Base-by-base conservation (phyloP, 1,284 basidiomycete species). In the Paramarasmius palmivorus region DNA sequence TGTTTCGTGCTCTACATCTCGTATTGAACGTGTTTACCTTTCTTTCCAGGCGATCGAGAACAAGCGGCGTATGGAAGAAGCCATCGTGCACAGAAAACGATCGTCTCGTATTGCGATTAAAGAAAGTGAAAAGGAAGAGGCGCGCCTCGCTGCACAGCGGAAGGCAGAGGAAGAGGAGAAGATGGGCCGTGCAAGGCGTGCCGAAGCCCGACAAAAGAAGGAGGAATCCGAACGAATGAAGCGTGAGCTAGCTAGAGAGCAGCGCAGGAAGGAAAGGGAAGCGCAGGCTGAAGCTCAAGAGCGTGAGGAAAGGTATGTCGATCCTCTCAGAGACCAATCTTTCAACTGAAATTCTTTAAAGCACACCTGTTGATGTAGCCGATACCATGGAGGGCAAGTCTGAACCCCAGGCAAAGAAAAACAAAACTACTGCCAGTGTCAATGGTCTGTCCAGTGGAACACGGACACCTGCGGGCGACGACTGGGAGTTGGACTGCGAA, bases 401-500 rank as follows among this genome's bases (percentile, higher is more conserved):
- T 22, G 5, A 42, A 22, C 19, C 15, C 19, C 37, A 17, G 36
- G 38, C 34, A 25, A 32, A 37, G 32, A 26, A 14, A 5, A 37
- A 29, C 8, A 40, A 51, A 29, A 19, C 26, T 17, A 19, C 23
- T 19, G 15, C 38, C 25, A 12, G 42, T 41, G 15, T 49, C 29
- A 57, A 44, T n/a, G 57, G 57, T 20, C 47, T 48, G 37, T 61
- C 63, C 17, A 76, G 71, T 56, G 77, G 78, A 34, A 68, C 76
- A 15, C 77, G 75, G 42, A 78, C 75, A 29, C 77, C 78, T 48
- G 68, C 68, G 50, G 67, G 75, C 17, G 86, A 84, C 49, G 82
- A 88, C 56, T 95, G 93, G 93, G 83, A 89, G 53, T 73, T 95
- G 41, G 85, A 89, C 62, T 95, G 92, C 66, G 92, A 95, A 63